These are phyloP conservation scores for Geranium rotundifolium DNA, from an alignment of 345 rosid genomes.

Conservation along the genomic window DNA sequence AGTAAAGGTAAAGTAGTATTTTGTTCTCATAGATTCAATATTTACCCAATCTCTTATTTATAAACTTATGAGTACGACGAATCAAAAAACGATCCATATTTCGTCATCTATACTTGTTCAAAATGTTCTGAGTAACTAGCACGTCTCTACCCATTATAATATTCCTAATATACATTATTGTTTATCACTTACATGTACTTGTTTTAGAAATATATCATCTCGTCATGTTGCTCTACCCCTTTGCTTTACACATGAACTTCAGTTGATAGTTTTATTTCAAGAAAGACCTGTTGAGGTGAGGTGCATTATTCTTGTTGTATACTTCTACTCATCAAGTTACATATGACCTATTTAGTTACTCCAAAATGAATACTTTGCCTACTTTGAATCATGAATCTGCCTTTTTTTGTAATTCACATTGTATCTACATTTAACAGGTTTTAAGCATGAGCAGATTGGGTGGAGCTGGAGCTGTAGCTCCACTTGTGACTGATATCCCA, in stretches of 20 bases:
- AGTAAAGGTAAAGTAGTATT: conserved; percentile 58
- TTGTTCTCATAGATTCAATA: no score
- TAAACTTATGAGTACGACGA: neutral
- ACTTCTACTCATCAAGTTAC: neutral
- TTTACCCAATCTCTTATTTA: no score
- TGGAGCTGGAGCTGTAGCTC: conserved; percentile 97
- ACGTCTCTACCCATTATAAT: neutral
- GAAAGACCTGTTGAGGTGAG: neutral
- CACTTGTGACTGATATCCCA: conserved; percentile 92
- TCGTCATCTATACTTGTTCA: neutral
- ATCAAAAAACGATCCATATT: neutral
- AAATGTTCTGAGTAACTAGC: neutral
- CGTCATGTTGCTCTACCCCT: no score
- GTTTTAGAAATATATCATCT: neutral
- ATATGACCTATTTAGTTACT: neutral
- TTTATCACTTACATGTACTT: neutral
- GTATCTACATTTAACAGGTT: conserved; percentile 43
- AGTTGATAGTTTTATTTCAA: neutral
- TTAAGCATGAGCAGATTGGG: conserved; percentile 99
- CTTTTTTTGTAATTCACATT: neutral
- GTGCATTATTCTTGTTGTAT: neutral
- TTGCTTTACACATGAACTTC: neutral
- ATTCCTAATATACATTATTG: neutral
- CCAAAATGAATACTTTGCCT: neutral
- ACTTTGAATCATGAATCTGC: neutral